Evolutionary conservation across 2,329 filamentous ascomycete genomes (phyloP).

Genomic region (Mariannaea elegans): DNA sequence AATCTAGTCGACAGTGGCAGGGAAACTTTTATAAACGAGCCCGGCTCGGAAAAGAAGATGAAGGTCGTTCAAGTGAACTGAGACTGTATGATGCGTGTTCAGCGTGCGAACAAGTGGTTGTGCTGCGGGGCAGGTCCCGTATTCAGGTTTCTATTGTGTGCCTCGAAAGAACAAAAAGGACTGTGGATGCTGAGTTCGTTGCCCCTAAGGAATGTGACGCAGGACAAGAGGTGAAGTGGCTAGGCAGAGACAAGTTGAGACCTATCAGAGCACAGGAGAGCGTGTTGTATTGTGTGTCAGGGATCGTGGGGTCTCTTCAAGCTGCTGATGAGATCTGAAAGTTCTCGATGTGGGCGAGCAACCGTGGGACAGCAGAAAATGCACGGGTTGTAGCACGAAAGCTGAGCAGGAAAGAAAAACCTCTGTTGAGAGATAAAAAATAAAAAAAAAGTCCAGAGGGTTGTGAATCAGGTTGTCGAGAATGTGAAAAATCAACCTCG

Average conservation of each 20-base stretch:
- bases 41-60: constrained; percentile 17
- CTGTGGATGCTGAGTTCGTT: not conserved
- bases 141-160: constrained; percentile 25
- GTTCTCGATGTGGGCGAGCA: not conserved
- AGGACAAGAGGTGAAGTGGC: too few species aligned
- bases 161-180: constrained; percentile 5
- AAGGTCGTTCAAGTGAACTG: constrained; percentile 16
- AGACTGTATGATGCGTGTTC: constrained; percentile 1
- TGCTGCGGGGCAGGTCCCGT: not conserved
- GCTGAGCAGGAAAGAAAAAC: not conserved
- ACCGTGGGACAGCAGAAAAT: not conserved
- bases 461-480: constrained; percentile 2
- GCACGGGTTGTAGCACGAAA: not conserved
- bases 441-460: not conserved
- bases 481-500: constrained; percentile 5
- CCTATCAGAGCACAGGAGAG: not conserved
- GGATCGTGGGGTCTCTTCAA: not conserved
- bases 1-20: constrained; percentile 2
- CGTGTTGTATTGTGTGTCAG: not conserved
- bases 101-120: not conserved
- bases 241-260: too few species aligned
- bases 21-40: constrained; percentile 24
- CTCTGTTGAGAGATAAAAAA: too few species aligned
- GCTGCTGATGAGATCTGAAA: not conserved
- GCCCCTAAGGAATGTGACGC: not conserved